Base-by-base conservation (phyloP, 345 rosid species). In the Rhizophora apiculata region DNA sequence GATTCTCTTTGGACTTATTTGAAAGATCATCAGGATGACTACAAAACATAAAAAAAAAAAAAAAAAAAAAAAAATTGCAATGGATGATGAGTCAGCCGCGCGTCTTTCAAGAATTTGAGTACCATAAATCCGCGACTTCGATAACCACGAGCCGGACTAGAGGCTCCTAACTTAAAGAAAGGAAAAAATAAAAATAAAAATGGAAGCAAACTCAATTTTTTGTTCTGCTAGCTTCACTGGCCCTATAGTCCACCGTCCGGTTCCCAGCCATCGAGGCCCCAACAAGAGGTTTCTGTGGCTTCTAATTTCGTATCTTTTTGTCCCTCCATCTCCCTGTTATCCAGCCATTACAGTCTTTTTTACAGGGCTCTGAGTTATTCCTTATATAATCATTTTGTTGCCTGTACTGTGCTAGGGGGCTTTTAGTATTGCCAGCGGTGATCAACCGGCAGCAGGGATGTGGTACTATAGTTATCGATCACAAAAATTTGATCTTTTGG, bases 141-240 rank as follows among this genome's bases (percentile, higher is more conserved):
- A 11, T 39, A 39, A 43, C 15, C 49, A 43, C 49, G 3, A 43
- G 15, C 49, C 16, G 13, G 16, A 3, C 19, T 3, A 13, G 49
- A 15, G 16, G 16, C 18, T 3, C 13, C 49, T 43, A 43, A 43
- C 49, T 0, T 2, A 39, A 39, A 11, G 10, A 37, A 37, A 9
- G 1, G 10, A 37, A 11, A 37, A 9, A 37, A 1, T 3, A 39
- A 39, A 39, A 10, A 39, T 3, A 43, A 43, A 3, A 48, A 84
- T 84, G 88, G 85, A 63, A 66, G 76, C 84, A 16, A 72, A 71
- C 6, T 53, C 78, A 0, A 57, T 79, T 65, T 6, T 71, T 65
- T 67, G 78, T n/a, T 78, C 83, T 61, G 32, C 81, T 56, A 62
- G n/a, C 27, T 65, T 60, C 62, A 19, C 36, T 61, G 37, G 81